Conservation (phyloP, 2,329 filamentous ascomycete genomes). For the Westerdykella sp. region DNA sequence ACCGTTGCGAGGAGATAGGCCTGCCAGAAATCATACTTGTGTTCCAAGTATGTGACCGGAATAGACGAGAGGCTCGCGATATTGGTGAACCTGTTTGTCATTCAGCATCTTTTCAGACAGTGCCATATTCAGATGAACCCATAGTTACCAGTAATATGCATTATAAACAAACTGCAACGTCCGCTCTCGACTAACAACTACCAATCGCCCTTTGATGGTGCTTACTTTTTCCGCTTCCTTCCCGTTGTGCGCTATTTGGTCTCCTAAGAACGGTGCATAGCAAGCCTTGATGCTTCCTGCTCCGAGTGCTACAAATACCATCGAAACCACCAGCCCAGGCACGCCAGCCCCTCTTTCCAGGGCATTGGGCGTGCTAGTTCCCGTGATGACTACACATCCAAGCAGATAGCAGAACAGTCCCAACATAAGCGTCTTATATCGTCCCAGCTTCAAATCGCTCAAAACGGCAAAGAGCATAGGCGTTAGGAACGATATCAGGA, state of each 20-base stretch:
- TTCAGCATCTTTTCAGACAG: slow-evolving; percentile 16
- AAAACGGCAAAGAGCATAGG: slow-evolving; percentile 27
- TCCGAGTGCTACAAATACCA: slow-evolving; percentile 4
- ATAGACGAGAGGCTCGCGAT: slow-evolving; percentile 56
- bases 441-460: slow-evolving; percentile 30
- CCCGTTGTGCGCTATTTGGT: slow-evolving; percentile 9
- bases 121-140: slow-evolving; percentile 11
- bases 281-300: slow-evolving; percentile 2
- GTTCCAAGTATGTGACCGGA: slow-evolving; percentile 62
- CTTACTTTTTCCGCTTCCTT: slow-evolving; percentile 7
- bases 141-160: slow-evolving; percentile 30
- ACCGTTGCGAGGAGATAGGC: slow-evolving; percentile 56
- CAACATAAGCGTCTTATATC: slow-evolving; percentile 30
- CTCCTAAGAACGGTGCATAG: slow-evolving; percentile 4
- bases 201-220: slow-evolving; percentile 12
- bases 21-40: slow-evolving; percentile 61
- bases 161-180: slow-evolving; percentile 30
- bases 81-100: slow-evolving; percentile 53
- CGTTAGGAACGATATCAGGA: slow-evolving; percentile 10
- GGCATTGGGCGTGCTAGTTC: slow-evolving; percentile 1
- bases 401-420: slow-evolving; percentile 11
- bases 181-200: slow-evolving; percentile 16
- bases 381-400: slow-evolving; percentile 3
- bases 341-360: slow-evolving; percentile 3
- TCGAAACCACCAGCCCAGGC: not conserved